Evolutionary conservation across 495 filamentous ascomycete species (phyloP), one percentile per base, ranked within the genome.

Genomic region (Neurospora sp.): DNA sequence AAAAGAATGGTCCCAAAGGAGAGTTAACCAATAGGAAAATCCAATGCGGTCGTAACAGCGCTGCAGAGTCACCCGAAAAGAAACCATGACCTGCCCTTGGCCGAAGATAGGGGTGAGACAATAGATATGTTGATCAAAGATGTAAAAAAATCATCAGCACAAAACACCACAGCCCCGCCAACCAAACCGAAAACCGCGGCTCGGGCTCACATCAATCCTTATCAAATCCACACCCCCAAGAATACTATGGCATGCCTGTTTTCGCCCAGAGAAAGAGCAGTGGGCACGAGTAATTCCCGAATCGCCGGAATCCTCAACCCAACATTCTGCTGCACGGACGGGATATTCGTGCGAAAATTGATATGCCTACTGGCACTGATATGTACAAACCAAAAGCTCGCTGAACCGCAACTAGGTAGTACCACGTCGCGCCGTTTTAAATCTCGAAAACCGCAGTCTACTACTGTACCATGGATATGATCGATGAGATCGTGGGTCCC

Each of bases 91-190:
- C 14, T 35, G 53, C 53, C 53, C 53, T 66, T 66, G 53, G 53
- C 53, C 27, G 53, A 16, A 31, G 27, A 66, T 66, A 35, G 12
- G 53, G 53, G 12, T 31, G 48, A 66, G 27, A 66, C 27, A 66
- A 9, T 16, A 61, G 27, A 31, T 16, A 31, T 61, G 27, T 18
- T 66, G 53, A 66, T 66, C 53, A 16, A 66, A 37, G 14, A 75
- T 81, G 83, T 85, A 77, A 85, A 83, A 80, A 73, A 83, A 84
- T 85, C 79, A 79, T 80, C 81, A 83, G 75, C 81, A 81, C 71
- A 74, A 81, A 82, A 80, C 76, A 75, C 73, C 71, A 69, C 68
- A 22, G 71, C 46, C 70, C 75, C 61, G 75, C 83, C 82, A 85
- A 85, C 83, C 78, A 83, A 38, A 73, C 40, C 18, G 4, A 69